Conservation (phyloP, 164 flowering plant species). For the Nymphaea thermarum region DNA sequence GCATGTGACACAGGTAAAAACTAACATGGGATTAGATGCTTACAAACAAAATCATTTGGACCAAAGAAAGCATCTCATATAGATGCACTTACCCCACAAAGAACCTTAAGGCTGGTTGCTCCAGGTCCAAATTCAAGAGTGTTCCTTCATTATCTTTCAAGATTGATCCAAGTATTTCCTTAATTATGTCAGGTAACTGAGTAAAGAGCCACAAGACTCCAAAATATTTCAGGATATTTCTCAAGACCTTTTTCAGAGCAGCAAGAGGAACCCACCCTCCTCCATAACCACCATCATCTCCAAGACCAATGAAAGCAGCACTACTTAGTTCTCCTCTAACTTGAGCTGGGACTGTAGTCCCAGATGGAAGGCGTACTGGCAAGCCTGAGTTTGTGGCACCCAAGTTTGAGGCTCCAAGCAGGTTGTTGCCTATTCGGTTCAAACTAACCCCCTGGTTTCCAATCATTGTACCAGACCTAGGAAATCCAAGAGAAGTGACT, state of each 20-base stretch:
- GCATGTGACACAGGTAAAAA: too few relatives aligned
- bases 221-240: conserved; percentile 93
- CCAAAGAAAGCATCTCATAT: neutral
- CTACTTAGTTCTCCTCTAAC: conserved; percentile 93
- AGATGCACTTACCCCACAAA: conserved; percentile 68
- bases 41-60: neutral
- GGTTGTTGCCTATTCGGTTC: conserved; percentile 42
- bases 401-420: conserved; percentile 42
- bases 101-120: conserved; percentile 99
- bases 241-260: conserved; percentile 92
- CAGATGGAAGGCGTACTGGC: conserved; percentile 64
- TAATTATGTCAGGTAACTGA: conserved; percentile 85
- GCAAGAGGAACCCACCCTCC: conserved; percentile 99
- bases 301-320: conserved; percentile 98
- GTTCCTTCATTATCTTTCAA: conserved; percentile 93
- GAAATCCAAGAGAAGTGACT: conserved; percentile 33
- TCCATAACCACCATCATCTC: conserved; percentile 99
- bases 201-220: conserved; percentile 99
- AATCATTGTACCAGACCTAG: conserved; percentile 25
- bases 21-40: neutral
- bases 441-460: conserved; percentile 42
- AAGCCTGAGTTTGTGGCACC: conserved; percentile 39
- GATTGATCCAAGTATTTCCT: conserved; percentile 87
- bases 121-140: conserved; percentile 88
- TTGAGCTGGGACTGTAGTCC: conserved; percentile 67